Evolutionary conservation across 345 rosid genomes (phyloP), one percentile per base, ranked within the genome.

Genomic region (Lepidium didymum): DNA sequence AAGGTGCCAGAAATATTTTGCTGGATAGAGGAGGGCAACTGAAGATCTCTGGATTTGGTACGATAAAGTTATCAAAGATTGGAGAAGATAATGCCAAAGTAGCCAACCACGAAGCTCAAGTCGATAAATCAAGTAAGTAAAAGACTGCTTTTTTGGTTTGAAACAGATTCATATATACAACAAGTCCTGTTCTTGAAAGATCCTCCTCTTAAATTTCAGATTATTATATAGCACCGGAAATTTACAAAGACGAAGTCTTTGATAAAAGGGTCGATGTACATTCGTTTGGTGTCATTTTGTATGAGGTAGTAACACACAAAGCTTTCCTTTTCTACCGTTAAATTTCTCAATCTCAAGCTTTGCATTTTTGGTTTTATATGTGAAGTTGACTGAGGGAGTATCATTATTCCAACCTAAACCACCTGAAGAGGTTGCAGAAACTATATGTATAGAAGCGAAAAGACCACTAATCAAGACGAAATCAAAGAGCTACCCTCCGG

Each of bases 1-100:
- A 94, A 94, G 99, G 97, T 94, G 93, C 85, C 99, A 94, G 99
- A 89, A 91, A 94, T 85, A 82, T 94, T 86, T 89, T 91, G 92
- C 89, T 89, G 84, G 99, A 91, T 87, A 81, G 71, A 70, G 89
- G 97, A 63, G 96, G 96, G 37, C 90, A 78, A 1, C 55, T 87
- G 80, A 94, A 94, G 86, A 79, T 94, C 46, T 65, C 91, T 81
- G 99, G 97, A 69, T 94, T 91, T 76, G 97, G 97, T 66, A 74
- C 86, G 85, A 54, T 85, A 62, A 84, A 79, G 61, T 29, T 85
- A 72, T 82, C 87, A 31, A 81, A 78, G 71, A 75, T 85, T 68
- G 83, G 84, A 21, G 81, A 82, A 16, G 85, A 81, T 63, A 87
- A 77, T 78, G 91, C 83, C 33, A 84, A 79, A 82, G 7, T 83